Percentiles rank a stretch among this genome's conserved stretches.
These are phyloP conservation scores for Epichloe brachyelytri DNA, from an alignment of 2,329 filamentous ascomycete species.

Conservation along the genomic window DNA sequence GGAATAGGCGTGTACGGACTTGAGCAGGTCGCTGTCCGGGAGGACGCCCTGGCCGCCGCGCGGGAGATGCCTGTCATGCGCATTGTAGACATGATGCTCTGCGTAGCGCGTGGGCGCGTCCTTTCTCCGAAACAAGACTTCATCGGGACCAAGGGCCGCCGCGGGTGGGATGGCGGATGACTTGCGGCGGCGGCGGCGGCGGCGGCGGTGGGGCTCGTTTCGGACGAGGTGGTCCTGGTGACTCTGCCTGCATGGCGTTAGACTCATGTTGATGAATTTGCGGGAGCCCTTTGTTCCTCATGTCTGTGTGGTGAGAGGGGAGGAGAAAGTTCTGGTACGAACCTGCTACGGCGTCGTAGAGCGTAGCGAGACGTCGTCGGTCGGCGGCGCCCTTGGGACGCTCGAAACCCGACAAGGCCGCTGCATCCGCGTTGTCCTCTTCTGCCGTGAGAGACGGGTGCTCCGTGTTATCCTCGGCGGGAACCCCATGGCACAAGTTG, in stretches of 20 bases:
- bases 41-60: constrained; percentile 34
- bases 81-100: constrained; percentile 60
- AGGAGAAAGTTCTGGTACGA: background rate
- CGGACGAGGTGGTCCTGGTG: constrained; percentile 12
- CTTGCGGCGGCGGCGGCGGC: background rate
- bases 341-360: constrained; percentile 68
- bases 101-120: constrained; percentile 54
- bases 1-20: constrained; percentile 54
- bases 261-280: constrained; percentile 8
- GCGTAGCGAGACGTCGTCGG: constrained; percentile 31
- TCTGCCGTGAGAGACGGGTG: constrained; percentile 4
- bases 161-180: constrained; percentile 15
- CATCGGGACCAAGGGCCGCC: constrained; percentile 46
- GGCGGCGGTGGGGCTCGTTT: constrained; percentile 5
- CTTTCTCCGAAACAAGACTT: constrained; percentile 54
- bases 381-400: background rate
- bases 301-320: no score
- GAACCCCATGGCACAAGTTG: background rate
- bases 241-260: constrained; percentile 20
- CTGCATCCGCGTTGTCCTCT: constrained; percentile 1
- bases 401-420: constrained; percentile 5
- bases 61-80: constrained; percentile 42
- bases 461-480: background rate
- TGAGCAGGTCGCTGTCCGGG: constrained; percentile 57
- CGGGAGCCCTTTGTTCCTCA: background rate